phyloP scores from a whole-genome alignment of 768 basidiomycete species.

The Suillus occidentalis region DNA sequence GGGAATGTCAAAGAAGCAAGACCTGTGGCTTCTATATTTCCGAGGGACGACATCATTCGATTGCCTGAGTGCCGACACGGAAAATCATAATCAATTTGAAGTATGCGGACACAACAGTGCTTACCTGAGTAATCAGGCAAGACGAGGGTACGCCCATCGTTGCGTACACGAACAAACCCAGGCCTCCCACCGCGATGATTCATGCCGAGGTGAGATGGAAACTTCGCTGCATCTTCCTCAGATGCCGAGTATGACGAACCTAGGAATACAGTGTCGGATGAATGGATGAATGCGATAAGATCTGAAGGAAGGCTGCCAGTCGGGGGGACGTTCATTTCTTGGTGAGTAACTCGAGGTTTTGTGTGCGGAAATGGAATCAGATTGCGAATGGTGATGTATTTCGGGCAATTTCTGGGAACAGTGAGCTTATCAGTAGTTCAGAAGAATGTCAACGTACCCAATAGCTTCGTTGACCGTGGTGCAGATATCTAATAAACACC shows the following conservation, averaged over 20 bases:
- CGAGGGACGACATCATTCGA: slow-evolving; percentile 59
- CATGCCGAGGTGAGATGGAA: slow-evolving; percentile 63
- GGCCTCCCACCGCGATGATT: slow-evolving; percentile 64
- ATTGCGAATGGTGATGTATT: slow-evolving; percentile 62
- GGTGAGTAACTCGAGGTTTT: slow-evolving; percentile 38
- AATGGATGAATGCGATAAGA: slow-evolving; percentile 47
- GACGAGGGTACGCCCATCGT: slow-evolving; percentile 53
- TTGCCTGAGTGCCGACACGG: slow-evolving; percentile 43
- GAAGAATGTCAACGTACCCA: slow-evolving; percentile 42
- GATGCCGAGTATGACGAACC: slow-evolving; percentile 51
- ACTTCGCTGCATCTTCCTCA: slow-evolving; percentile 33
- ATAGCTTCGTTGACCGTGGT: slow-evolving; percentile 52
- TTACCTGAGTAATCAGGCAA: slow-evolving; percentile 63
- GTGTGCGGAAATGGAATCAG: slow-evolving; percentile 44
- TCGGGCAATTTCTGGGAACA: slow-evolving; percentile 60
- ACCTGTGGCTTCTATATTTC: slow-evolving; percentile 61
- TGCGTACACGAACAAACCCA: slow-evolving; percentile 58
- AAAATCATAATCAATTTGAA: background rate
- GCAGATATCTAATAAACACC: slow-evolving; percentile 36
- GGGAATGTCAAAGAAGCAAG: slow-evolving; percentile 57
- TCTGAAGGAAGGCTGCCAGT: slow-evolving; percentile 49
- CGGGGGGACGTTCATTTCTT: slow-evolving; percentile 32
- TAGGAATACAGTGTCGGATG: slow-evolving; percentile 57
- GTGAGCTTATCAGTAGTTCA: background rate
- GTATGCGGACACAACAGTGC: slow-evolving; percentile 10